Base-by-base conservation (phyloP, 495 filamentous ascomycete species). In the Aspergillus hancockii region DNA sequence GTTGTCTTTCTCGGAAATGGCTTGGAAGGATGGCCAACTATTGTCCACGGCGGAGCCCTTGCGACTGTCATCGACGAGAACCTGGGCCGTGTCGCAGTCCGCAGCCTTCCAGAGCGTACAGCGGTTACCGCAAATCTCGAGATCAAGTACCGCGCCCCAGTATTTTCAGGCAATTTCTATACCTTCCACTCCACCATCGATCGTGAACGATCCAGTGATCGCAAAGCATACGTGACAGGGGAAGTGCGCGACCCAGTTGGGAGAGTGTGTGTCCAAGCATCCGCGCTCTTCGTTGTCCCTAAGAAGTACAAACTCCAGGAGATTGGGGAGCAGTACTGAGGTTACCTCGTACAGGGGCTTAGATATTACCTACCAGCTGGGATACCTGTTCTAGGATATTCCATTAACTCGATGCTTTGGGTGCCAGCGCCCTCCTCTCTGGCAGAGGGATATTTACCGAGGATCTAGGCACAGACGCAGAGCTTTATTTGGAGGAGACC, bases 11-110 rank as follows among this genome's bases (percentile, higher is more conserved):
- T 93, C 41, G 90, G 90, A 31, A 47, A 67, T 0, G 83, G 76
- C 14, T 65, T 86, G 21, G 75, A 84, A 32, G 90, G 91, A 2
- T 93, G 88, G 88, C 90, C 89, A n/a, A 82, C 81, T 2, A 75
- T 91, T 21, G 84, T 88, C 52, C 91, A 95, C 72, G 91, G 91
- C 18, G 91, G 91, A 18, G 78, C 80, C 3, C 77, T 91, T 38
- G 90, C 85, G 4, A 92, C 88, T 0, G 66, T 92, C 8, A 69
- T 93, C 32, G 88, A 91, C 68, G 90, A 95, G 63, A 69, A 73
- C 41, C 62, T 80, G 21, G 75, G 73, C 43, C 75, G 75, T 14
- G 67, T 71, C 22, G 77, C 75, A 7, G 67, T 79, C 52, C 70
- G 70, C 52, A 62, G 71, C 52, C 65, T 80, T 47, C 77, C 75